Evolutionary conservation across 2,329 filamentous ascomycete species (phyloP).

Genomic region (Penicillium sp.): DNA sequence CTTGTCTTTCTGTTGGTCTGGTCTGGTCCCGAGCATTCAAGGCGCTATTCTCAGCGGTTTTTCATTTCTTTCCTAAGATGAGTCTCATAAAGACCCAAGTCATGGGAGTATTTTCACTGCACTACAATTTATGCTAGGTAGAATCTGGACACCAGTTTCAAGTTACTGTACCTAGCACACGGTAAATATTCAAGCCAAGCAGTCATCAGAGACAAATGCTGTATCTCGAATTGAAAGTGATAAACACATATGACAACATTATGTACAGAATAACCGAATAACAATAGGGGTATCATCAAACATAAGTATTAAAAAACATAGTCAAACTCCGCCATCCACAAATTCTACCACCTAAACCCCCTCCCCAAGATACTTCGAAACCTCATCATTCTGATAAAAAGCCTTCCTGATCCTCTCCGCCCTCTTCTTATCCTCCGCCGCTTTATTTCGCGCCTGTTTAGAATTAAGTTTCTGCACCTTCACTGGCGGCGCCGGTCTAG

Average conservation of each 20-base stretch:
- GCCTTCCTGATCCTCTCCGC: conserved; percentile 57
- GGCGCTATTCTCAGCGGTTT: conserved; percentile 10
- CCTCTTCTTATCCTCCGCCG: conserved; percentile 54
- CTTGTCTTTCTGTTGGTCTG: conserved; percentile 12
- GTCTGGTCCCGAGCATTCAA: conserved; percentile 13
- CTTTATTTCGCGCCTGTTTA: conserved; percentile 58
- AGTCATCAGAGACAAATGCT: not conserved
- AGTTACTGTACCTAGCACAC: not conserved
- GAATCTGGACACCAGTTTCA: not conserved
- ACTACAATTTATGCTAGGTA: not conserved
- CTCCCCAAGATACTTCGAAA: conserved; percentile 61
- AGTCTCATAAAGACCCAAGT: not conserved
- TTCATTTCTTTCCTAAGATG: not conserved
- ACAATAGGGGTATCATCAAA: conserved; percentile 1
- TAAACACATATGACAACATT: not conserved
- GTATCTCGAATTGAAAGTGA: not conserved
- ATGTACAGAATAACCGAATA: not conserved
- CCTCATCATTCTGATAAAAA: conserved; percentile 66
- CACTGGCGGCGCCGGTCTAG: conserved; percentile 32
- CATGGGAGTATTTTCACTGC: not conserved
- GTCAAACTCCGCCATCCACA: not conserved
- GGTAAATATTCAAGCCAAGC: not conserved
- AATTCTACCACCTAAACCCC: not conserved
- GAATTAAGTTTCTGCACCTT: conserved; percentile 53
- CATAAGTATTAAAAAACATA: not conserved